phyloP scores from a whole-genome alignment of 139 green algal species.

The Pedinophyceae sp. region DNA sequence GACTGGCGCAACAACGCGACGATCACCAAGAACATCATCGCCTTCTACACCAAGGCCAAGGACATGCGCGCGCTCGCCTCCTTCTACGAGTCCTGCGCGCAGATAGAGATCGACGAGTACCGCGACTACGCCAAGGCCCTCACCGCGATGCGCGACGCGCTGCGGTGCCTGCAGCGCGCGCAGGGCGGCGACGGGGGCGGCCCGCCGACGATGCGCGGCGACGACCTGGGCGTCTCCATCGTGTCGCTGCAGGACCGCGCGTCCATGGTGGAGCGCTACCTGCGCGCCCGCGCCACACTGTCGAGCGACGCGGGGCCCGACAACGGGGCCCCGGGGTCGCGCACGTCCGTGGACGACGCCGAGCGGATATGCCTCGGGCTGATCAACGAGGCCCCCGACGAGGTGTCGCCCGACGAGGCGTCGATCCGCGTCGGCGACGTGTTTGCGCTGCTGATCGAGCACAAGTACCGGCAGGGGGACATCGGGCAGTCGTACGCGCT shows the following conservation, averaged over 20 bases:
- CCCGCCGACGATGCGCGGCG: too few species aligned
- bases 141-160: conserved; percentile 14
- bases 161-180: too few species aligned
- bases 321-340: conserved; percentile 10
- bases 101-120: conserved; percentile 70
- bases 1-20: conserved; percentile 50
- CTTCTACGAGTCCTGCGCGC: conserved; percentile 67
- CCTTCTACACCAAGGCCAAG: conserved; percentile 65
- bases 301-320: conserved; percentile 8
- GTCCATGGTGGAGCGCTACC: conserved; percentile 27
- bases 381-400: conserved; percentile 14
- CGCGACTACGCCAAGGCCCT: conserved; percentile 57
- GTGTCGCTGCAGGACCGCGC: conserved; percentile 20
- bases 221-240: conserved; percentile 13
- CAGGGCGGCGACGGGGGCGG: too few species aligned
- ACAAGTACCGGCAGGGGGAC: conserved; percentile 28
- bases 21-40: conserved; percentile 54
- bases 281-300: conserved; percentile 19
- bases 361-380: conserved; percentile 22
- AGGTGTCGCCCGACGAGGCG: conserved; percentile 8
- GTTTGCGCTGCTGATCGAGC: conserved; percentile 39
- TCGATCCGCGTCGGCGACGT: conserved; percentile 28
- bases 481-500: conserved; percentile 22
- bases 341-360: conserved; percentile 12
- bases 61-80: conserved; percentile 35